Base-by-base conservation (phyloP, 441 rosid genomes). In the Populus hybrid region DNA sequence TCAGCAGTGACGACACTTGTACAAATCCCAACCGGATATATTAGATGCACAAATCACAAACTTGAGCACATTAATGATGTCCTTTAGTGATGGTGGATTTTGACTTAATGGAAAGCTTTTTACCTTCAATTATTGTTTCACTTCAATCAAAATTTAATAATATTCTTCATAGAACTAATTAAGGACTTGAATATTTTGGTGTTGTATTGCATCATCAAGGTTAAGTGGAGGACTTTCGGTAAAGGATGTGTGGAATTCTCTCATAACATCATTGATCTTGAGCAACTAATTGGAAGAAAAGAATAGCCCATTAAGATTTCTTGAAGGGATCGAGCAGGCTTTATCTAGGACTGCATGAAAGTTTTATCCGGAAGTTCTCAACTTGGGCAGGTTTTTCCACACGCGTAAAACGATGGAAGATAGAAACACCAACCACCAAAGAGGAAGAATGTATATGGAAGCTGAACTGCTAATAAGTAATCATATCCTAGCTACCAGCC, bases 71-170 rank as follows among this genome's bases (percentile, higher is more conserved):
- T 16, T 61, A 61, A 33, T 53, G 12, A 66, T 29, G 33, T 66
- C 4, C 20, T 31, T 67, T 33, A 18, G 11, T 28, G 71, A 20
- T 35, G 23, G 45, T 68, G 42, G 71, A 23, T 68, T 28, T 68
- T 14, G 38, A 4, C 21, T 66, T 33, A 29, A 8, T 26, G 35
- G 71, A 33, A 68, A 35, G 28, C 28, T n/a, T 68, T 31, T 68
- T 20, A 31, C 69, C 45, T 33, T 68, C 71, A 68, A 68, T 68
- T 68, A 33, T 68, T 68, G 71, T 7, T 33, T 68, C 71, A 35
- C 40, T 33, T 20, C 9, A 20, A 20, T 35, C n/a, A 16, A 2
- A 20, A 14, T 20, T 7, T 35, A 33, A 35, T 16, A 35, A 33
- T 68, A 40, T 40, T 40, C 50, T 40, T 40, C 50, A 40, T 10